These are phyloP conservation scores for Trypanosoma boissoni DNA, from an alignment of 208 protist species.

Conservation along the genomic window DNA sequence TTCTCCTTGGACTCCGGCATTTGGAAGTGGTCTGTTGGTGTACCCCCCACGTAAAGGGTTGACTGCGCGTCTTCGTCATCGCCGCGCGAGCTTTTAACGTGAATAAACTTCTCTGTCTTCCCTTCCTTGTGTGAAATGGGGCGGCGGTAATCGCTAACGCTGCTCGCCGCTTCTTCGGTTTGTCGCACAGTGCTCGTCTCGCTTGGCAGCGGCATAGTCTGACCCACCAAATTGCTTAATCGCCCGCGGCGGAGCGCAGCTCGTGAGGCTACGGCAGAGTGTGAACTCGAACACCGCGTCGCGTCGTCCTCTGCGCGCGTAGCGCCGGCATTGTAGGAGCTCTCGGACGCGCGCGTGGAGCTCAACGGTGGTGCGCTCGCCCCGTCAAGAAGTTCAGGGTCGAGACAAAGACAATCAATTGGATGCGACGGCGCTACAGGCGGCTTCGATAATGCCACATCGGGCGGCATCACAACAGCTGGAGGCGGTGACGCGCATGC, in stretches of 20 bases:
- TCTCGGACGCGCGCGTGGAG: neutral
- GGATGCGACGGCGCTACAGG: slow-evolving; percentile 13
- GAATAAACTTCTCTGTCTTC: neutral
- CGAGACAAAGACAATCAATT: slow-evolving; percentile 25
- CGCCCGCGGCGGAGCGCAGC: no score
- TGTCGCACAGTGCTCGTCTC: neutral
- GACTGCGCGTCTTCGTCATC: neutral
- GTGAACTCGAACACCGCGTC: no score
- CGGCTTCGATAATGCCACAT: slow-evolving; percentile 5
- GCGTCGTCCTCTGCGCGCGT: neutral
- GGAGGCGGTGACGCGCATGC: neutral
- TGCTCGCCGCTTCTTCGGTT: slow-evolving; percentile 21
- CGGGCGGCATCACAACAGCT: slow-evolving; percentile 19
- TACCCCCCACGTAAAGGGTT: neutral
- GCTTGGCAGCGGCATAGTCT: neutral
- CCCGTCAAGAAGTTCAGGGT: neutral
- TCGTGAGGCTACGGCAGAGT: neutral
- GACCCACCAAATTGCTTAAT: neutral
- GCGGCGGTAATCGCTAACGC: slow-evolving; percentile 7
- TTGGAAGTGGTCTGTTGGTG: no score
- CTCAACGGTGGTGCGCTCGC: neutral
- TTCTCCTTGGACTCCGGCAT: neutral
- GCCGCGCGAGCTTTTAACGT: neutral
- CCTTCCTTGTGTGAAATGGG: neutral
- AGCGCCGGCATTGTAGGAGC: neutral